Evolutionary conservation across 2,329 filamentous ascomycete genomes (phyloP), one percentile per base, ranked within the genome.

Genomic region (Coleophoma cylindrospora): DNA sequence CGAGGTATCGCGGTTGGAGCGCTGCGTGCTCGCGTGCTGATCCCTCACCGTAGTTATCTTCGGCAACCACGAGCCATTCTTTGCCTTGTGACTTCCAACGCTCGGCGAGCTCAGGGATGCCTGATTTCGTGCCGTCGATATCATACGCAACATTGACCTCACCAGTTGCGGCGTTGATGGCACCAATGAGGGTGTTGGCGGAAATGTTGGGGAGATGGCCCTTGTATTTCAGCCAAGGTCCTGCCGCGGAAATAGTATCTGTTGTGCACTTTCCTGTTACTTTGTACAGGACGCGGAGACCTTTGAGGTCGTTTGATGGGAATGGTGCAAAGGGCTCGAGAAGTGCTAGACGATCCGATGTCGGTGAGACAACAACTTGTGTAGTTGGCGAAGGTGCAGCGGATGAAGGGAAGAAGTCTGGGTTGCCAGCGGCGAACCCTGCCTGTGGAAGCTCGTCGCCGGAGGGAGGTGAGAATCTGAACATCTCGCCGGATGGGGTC

Each of bases 141-240:
- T 99, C 94, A 72, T 95, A 94, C 5, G 92, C 94, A 17, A 81
- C 84, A 69, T 97, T 97, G 57, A 94, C 91, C 70, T 96, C 91
- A 60, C 86, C 87, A 0, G 92, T 99, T 55, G 89, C 89, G 40
- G 88, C 91, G 70, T 96, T 96, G 66, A 91, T 79, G 53, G 94
- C 94, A 48, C 91, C 94, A 72, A 96, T 96, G 58, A 99, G 83
- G 2, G 94, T 99, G 80, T 99, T 99, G 66, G 90, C 90, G 61
- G 86, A 88, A 69, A 99, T 99, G 76, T 99, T 99, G 68, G 94
- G 90, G 55, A 99, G 82, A 71, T 99, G 94, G 55, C 94, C 94
- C 78, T 97, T 97, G 83, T 97, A 99, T 73, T 97, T 97, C 60
- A 99, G 82, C 92, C 92, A 97, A 14, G 92, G 92, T 6, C 92